Base-by-base conservation (phyloP, 768 basidiomycete species). In the Dioszegia crocea region DNA sequence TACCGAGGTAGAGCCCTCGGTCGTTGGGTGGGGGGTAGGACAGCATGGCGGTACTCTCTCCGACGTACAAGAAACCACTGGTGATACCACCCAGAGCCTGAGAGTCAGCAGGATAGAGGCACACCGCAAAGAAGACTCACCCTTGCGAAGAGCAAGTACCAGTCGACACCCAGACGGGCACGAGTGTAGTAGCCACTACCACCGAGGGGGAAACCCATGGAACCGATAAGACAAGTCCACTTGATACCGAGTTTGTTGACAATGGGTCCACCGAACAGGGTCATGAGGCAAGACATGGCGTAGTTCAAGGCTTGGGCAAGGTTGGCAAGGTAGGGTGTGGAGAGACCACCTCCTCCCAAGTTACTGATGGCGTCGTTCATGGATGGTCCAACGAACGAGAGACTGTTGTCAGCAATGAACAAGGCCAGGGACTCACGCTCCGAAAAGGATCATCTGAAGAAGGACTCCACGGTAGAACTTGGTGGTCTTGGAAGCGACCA, bases 161-260 rank as follows among this genome's bases (percentile, higher is more conserved):
- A 47, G 21, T 66, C 24, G 41, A 39, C 50, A 8, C 52, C 40
- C 33, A 48, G 52, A 17, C 55, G 38, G 27, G 47, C 53, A 16
- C 45, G 21, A 26, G 51, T 41, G 50, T 66, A 69, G 44, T 64
- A 66, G 3, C 58, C 43, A 9, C 59, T 29, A 14, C 65, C 68
- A n/a, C 44, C 14, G 14, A 69, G 29, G 17, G 60, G 58, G 26
- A 60, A 57, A 1, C 29, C 23, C 12, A 47, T 31, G n/a, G 58
- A 60, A 11, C 40, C 57, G 29, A 66, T 61, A 27, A 66, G 27
- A 47, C 60, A 64, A 17, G 68, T 52, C 61, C 61, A 67, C 46
- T 65, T 64, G 36, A 62, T 70, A 31, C 68, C 68, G 49, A 70
- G 16, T 46, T 65, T 62, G 63, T 70, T 70, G 58, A 70, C 57